Evolutionary conservation across 1,284 basidiomycete species (phyloP), one percentile per base, ranked within the genome.

Genomic region (Puccinia sorghi): DNA sequence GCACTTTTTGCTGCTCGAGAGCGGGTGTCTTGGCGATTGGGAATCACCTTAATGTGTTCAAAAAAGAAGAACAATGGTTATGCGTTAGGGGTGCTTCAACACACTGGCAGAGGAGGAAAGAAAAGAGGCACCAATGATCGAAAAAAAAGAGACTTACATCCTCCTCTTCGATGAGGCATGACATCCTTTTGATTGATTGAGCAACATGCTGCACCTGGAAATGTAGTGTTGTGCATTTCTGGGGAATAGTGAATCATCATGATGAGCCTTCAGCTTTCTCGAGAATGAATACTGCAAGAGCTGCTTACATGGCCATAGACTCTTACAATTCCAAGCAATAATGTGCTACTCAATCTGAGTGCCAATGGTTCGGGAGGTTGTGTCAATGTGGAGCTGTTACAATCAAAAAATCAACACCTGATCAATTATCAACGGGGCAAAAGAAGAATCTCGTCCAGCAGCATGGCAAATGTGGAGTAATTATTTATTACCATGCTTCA

Each of bases 221-320:
- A 61, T 79, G 46, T 56, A 79, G 72, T 17, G 67, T 46, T 32
- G 77, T 63, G 37, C 77, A 79, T 79, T 72, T 70, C 77, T 79
- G 25, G 17, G 25, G 9, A 17, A 63, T 11, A 70, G 11, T 13
- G 32, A 70, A 27, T 11, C 20, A 66, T 5, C 15, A 17, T 48
- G 4, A 48, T 50, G 12, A 46, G 20, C 12, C 15, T n/a, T 9
- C 20, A 27, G 27, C 17, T 17, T 17, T 39, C 8, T 61, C 39
- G 37, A 32, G 27, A 3, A 67, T 39, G 13, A 12, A 57, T 22
- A 57, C 20, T 9, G 9, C 20, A 1, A n/a, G 54, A 8, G n/a
- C 43, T 39, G 37, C 57, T 64, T 43, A 79, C 77, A 41, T 79
- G 77, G 13, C 77, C 77, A 46, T 79, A 72, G 25, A 79, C 70